Conservation (phyloP, 2,329 filamentous ascomycete genomes). For the Xylaria multiplex region DNA sequence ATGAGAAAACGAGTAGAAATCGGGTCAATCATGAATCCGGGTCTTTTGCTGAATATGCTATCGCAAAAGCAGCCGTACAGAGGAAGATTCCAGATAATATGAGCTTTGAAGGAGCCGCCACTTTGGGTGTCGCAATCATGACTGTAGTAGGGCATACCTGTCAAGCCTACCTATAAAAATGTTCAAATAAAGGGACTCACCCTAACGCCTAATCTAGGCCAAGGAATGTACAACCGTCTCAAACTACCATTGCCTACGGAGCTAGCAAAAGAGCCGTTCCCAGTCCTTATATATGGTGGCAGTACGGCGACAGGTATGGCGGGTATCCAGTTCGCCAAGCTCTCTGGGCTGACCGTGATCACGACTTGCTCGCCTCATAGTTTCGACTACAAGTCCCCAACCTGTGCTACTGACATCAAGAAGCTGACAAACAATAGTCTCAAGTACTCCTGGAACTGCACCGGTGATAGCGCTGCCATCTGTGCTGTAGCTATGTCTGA, state of each 20-base stretch:
- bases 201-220: slow-evolving; percentile 45
- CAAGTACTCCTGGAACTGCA: slow-evolving; percentile 51
- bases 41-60: slow-evolving; percentile 53
- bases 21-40: slow-evolving; percentile 51
- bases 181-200: background rate
- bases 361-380: slow-evolving; percentile 27
- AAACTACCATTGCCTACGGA: slow-evolving; percentile 58
- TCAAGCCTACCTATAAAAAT: background rate
- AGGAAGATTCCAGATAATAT: slow-evolving; percentile 57
- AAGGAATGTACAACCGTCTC: slow-evolving; percentile 59
- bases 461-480: slow-evolving; percentile 39
- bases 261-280: slow-evolving; percentile 47
- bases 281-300: slow-evolving; percentile 58
- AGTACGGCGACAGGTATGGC: slow-evolving; percentile 66
- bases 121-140: slow-evolving; percentile 52
- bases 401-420: slow-evolving; percentile 23
- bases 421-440: slow-evolving; percentile 29
- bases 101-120: slow-evolving; percentile 57
- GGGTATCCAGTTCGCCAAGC: slow-evolving; percentile 29
- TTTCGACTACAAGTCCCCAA: slow-evolving; percentile 27
- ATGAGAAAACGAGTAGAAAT: background rate
- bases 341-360: slow-evolving; percentile 43
- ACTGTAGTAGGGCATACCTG: slow-evolving; percentile 51
- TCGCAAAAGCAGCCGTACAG: slow-evolving; percentile 54
- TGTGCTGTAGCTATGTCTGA: slow-evolving; percentile 20